Conservation (phyloP, 495 filamentous ascomycete species). For the Podospora tetraspora region DNA sequence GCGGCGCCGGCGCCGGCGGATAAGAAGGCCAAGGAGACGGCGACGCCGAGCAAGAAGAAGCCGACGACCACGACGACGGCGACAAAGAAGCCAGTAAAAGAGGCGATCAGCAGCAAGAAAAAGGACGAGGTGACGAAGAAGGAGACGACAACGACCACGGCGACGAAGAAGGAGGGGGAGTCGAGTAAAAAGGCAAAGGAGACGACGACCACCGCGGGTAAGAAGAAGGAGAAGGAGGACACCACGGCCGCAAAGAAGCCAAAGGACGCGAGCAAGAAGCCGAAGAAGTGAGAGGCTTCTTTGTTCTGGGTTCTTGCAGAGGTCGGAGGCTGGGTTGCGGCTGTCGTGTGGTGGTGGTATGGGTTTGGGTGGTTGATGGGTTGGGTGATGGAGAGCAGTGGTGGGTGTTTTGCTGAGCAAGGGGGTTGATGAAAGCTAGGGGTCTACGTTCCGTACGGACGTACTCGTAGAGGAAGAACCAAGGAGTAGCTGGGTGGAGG, state of each 20-base stretch:
- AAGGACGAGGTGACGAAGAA: not conserved
- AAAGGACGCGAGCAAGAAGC: not conserved
- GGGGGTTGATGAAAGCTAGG: not conserved
- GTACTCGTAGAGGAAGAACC: not conserved
- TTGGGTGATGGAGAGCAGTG: not conserved
- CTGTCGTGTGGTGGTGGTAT: not conserved
- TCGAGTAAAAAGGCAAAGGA: not conserved
- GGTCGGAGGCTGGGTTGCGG: not conserved
- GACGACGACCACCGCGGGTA: not conserved
- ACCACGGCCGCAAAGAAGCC: not conserved
- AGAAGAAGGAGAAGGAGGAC: not conserved
- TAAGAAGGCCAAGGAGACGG: no score
- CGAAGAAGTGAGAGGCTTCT: not conserved
- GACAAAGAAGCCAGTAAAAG: not conserved
- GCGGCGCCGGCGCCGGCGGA: not conserved
- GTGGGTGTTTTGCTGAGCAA: not conserved
- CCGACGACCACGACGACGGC: not conserved
- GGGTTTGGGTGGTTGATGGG: not conserved
- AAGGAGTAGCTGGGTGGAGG: not conserved
- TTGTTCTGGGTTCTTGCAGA: not conserved
- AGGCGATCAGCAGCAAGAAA: not conserved
- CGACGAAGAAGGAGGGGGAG: not conserved
- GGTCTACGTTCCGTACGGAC: not conserved
- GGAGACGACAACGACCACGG: not conserved
- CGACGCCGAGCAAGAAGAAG: no score